Conservation (phyloP, 371 early-diverging fungal genomes). For the Mucor mucedo region DNA sequence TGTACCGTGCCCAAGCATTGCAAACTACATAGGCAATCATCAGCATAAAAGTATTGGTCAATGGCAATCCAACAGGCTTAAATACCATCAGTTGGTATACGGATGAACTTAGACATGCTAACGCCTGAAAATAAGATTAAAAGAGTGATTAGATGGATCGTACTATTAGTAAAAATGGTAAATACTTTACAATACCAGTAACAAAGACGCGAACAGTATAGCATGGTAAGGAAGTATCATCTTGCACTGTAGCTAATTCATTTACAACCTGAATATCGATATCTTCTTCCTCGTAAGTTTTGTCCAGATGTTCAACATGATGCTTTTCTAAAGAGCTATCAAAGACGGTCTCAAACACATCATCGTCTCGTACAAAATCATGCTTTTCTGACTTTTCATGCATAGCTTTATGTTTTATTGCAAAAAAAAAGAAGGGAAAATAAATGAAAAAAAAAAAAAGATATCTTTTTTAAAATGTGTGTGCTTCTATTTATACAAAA, state of each 20-base stretch:
- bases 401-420: too few species aligned
- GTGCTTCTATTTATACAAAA: too few species aligned
- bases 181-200: slow-evolving; percentile 35
- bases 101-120: slow-evolving; percentile 38
- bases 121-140: background rate
- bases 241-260: slow-evolving; percentile 40
- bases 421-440: background rate
- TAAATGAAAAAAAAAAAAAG: background rate
- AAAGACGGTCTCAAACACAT: background rate
- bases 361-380: background rate
- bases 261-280: slow-evolving; percentile 42
- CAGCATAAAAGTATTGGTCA: slow-evolving; percentile 49
- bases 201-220: slow-evolving; percentile 40
- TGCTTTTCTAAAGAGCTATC: background rate
- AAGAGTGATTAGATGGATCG: too few species aligned
- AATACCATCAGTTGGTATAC: slow-evolving; percentile 49
- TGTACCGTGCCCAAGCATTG: slow-evolving; percentile 33
- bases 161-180: too few species aligned
- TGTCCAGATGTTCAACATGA: background rate
- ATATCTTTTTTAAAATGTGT: too few species aligned
- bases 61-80: slow-evolving; percentile 46
- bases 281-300: slow-evolving; percentile 26
- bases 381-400: background rate
- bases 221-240: slow-evolving; percentile 34
- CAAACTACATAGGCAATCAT: slow-evolving; percentile 49